Evolutionary conservation across 257 asterid genomes (phyloP).

Genomic region (Petunia secreta): DNA sequence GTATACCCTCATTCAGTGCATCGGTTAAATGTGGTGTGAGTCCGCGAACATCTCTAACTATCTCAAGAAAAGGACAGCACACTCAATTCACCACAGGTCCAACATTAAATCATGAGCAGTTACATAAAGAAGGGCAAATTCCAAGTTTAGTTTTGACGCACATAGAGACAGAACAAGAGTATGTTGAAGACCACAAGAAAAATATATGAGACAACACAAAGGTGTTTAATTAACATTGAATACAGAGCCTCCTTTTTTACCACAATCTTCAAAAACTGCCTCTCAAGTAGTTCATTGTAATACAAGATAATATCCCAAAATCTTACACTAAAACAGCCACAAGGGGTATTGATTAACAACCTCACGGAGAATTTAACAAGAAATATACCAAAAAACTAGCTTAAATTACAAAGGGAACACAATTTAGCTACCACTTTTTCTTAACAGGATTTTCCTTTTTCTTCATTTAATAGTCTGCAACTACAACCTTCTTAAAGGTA

Average conservation of each 20-base stretch:
- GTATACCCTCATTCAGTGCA: not conserved
- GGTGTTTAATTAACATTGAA: not conserved
- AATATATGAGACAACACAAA: not conserved
- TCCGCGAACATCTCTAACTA: not conserved
- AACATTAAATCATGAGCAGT: conserved; percentile 1
- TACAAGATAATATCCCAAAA: not conserved
- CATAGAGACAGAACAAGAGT: not conserved
- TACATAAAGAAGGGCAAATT: not conserved
- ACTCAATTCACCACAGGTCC: not conserved
- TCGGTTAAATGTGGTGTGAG: not conserved
- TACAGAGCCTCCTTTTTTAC: not conserved
- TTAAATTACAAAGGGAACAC: not conserved
- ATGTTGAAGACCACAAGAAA: not conserved
- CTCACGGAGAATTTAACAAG: not conserved
- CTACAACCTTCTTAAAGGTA: not conserved
- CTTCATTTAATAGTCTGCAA: conserved; percentile 8
- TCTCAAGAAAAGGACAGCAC: not conserved
- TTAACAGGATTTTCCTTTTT: not conserved
- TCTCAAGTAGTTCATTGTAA: not conserved
- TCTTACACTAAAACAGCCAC: not conserved
- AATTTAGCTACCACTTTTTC: not conserved
- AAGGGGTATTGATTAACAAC: not conserved
- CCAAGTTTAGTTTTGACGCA: not conserved
- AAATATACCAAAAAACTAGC: not conserved
- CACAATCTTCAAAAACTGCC: not conserved